Percentiles rank a stretch among this genome's conserved stretches.
Evolutionary conservation across 805 yeast species (phyloP).

Genomic region (Metschnikowia anglica): DNA sequence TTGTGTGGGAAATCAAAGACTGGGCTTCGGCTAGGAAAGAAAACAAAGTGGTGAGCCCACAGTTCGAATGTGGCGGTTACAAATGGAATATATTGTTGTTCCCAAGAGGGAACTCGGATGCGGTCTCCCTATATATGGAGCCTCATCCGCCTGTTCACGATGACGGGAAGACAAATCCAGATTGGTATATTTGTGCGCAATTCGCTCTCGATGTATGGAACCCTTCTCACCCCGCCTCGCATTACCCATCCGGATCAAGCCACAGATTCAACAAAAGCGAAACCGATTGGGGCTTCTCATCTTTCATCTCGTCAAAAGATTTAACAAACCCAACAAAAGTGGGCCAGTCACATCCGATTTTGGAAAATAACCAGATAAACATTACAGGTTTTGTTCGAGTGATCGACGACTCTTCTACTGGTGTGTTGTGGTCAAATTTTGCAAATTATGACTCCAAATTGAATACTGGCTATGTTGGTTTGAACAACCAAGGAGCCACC

Average conservation of each 20-base stretch:
- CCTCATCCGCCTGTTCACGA: slow-evolving; percentile 52
- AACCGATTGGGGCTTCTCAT: slow-evolving; percentile 95
- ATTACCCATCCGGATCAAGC: slow-evolving; percentile 60
- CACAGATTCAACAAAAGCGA: slow-evolving; percentile 77
- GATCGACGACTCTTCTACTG: slow-evolving; percentile 82
- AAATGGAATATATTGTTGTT: slow-evolving; percentile 73
- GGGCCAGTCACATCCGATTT: slow-evolving; percentile 33
- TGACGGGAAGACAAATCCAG: slow-evolving; percentile 29
- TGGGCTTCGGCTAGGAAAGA: slow-evolving; percentile 43
- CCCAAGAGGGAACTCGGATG: slow-evolving; percentile 67
- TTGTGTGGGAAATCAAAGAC: slow-evolving; percentile 52
- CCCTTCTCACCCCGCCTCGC: slow-evolving; percentile 65
- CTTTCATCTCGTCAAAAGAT: slow-evolving; percentile 51
- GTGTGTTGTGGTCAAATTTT: slow-evolving; percentile 91
- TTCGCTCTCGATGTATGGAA: slow-evolving; percentile 84
- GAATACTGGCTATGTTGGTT: slow-evolving; percentile 87
- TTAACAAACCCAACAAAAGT: slow-evolving; percentile 29
- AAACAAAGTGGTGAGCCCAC: slow-evolving; percentile 46
- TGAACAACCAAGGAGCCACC: slow-evolving; percentile 96
- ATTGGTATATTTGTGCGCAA: slow-evolving; percentile 90
- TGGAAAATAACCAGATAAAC: slow-evolving; percentile 59
- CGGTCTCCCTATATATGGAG: slow-evolving; percentile 74
- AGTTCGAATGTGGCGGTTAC: slow-evolving; percentile 57
- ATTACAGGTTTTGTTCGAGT: slow-evolving; percentile 76
- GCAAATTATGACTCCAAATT: slow-evolving; percentile 81